Evolutionary conservation across 208 protist species (phyloP), one percentile per base, ranked within the genome.

Genomic region (Leishmania amazonensis): DNA sequence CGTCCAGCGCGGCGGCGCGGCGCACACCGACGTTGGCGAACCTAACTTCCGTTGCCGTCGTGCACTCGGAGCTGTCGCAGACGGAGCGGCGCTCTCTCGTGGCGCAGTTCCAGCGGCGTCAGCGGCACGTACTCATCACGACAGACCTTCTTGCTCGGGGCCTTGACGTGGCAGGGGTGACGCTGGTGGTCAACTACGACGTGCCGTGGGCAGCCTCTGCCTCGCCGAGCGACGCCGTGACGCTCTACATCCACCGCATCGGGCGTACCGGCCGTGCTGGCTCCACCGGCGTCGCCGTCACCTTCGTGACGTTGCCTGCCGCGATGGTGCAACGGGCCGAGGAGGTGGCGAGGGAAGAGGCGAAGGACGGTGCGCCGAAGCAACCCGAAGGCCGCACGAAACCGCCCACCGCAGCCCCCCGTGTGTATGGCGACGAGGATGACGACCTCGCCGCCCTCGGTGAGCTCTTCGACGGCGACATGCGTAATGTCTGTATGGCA

Each of bases 121-220:
- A 98, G 80, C 91, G 91, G 3, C 90, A 96, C 47, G 99, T 99
- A 38, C 91, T 99, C 4, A 95, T 99, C 71, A 99, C 99, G 1
- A 99, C 99, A 2, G 99, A 99, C 87, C 67, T 99, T 15, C 93
- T 97, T 24, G 94, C 97, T 8, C 88, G 98, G 62, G 97, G 97
- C 45, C 85, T 99, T 28, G 98, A 99, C 87, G 97, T 99, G n/a
- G 89, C 96, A 47, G 95, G 98, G 42, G 95, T 99, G 13, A 96
- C 92, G 8, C 91, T 99, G 42, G 99, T 99, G 21, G 91, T 99
- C 67, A 99, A 99, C 95, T 99, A 99, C 89, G 99, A 99, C 77
- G 72, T 99, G 65, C 99, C 99, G 64, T 89, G 81, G 80, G 54
- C 76, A 5, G 68, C 45, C 17, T 60, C 64, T n/a, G 78, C 70